These are phyloP conservation scores for Aureobasidium sp. DNA, from an alignment of 2,329 filamentous ascomycete species.

Conservation along the genomic window DNA sequence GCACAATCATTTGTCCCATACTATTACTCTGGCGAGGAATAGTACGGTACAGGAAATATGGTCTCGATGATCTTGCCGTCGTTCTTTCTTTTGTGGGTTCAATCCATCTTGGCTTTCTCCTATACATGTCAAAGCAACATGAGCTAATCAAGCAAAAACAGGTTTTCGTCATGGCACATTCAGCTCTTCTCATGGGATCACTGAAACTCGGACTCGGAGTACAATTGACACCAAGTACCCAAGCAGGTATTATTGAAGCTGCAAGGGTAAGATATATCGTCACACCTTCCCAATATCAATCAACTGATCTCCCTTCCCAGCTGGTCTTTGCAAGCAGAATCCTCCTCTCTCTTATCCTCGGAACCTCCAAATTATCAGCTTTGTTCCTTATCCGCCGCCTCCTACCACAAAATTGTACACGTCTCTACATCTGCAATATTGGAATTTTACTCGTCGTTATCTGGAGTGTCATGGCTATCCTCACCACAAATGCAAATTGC, in stretches of 20 bases:
- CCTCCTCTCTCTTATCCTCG: background rate
- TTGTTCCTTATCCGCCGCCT: background rate
- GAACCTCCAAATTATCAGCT: background rate
- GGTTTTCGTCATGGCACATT: conserved; percentile 5
- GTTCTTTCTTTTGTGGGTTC: conserved; percentile 1
- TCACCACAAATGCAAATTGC: background rate
- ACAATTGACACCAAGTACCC: background rate
- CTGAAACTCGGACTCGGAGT: background rate
- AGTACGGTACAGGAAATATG: background rate
- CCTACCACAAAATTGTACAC: background rate
- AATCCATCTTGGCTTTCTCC: too few species aligned
- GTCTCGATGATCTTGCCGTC: background rate
- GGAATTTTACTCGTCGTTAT: background rate
- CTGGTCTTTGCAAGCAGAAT: conserved; percentile 1
- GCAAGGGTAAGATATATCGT: background rate
- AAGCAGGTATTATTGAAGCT: background rate
- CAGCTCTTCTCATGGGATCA: background rate
- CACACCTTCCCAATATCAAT: too few species aligned
- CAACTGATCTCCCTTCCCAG: background rate
- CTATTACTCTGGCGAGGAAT: background rate
- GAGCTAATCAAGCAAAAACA: background rate
- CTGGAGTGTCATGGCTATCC: background rate
- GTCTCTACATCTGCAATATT: background rate
- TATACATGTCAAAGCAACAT: too few species aligned
- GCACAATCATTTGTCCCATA: background rate